A percentile compares a stretch with the other conserved stretches of the same genome.
phyloP scores from a whole-genome alignment of 1,284 basidiomycete genomes.

The Cryptococcus jaspeensis region DNA sequence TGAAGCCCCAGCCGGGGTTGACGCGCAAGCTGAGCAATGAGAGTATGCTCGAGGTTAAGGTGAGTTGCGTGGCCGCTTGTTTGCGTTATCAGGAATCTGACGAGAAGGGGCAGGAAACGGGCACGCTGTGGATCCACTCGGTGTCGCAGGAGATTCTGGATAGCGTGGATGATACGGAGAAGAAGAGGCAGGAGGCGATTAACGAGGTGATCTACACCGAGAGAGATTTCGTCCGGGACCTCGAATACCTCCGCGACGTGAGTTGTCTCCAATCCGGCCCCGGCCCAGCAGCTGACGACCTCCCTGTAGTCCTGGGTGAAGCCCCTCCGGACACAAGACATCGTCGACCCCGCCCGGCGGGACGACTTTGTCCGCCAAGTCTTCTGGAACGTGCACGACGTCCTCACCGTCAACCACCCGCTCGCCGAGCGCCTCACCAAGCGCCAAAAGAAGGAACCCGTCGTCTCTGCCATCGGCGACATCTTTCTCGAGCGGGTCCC shows the following conservation, averaged over 20 bases:
- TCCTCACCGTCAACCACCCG: slow-evolving; percentile 84
- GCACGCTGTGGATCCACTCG: slow-evolving; percentile 94
- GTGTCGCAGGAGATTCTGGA: slow-evolving; percentile 93
- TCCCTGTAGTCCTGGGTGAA: slow-evolving; percentile 77
- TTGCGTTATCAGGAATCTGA: slow-evolving; percentile 4
- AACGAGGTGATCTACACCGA: slow-evolving; percentile 99
- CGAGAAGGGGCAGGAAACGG: slow-evolving; percentile 64
- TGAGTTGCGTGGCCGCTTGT: slow-evolving; percentile 46
- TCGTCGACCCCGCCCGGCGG: slow-evolving; percentile 73
- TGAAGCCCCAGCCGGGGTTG: slow-evolving; percentile 88
- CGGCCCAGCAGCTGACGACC: slow-evolving; percentile 2
- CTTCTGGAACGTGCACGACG: slow-evolving; percentile 97
- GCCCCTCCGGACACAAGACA: slow-evolving; percentile 68
- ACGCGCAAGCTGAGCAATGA: slow-evolving; percentile 71
- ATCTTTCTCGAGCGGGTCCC: slow-evolving; percentile 85
- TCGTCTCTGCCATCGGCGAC: slow-evolving; percentile 90
- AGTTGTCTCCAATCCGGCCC: slow-evolving; percentile 36
- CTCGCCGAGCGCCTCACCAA: slow-evolving; percentile 92
- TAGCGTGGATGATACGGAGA: slow-evolving; percentile 86
- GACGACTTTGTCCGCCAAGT: slow-evolving; percentile 90
- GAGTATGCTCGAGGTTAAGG: slow-evolving; percentile 75
- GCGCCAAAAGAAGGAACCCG: slow-evolving; percentile 88
- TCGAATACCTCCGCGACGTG: slow-evolving; percentile 97
- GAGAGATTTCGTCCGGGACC: slow-evolving; percentile 92
- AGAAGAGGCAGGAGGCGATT: slow-evolving; percentile 96